These are phyloP conservation scores for Paraphoma chrysanthemicola DNA, from an alignment of 2,329 filamentous ascomycete species.

Conservation along the genomic window DNA sequence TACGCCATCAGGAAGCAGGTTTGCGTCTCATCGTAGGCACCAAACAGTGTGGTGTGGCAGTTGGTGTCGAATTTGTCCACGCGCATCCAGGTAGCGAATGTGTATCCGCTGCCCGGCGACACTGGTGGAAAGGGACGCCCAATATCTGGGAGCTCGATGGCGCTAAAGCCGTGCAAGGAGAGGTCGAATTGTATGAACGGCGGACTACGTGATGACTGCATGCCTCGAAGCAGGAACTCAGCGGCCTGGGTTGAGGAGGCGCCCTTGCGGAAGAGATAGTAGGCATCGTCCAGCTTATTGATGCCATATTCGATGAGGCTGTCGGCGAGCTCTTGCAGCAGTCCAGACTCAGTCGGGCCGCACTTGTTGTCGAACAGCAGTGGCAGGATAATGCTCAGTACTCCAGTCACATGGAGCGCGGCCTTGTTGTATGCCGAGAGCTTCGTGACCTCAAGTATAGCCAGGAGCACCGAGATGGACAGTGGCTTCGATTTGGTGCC, in stretches of 20 bases:
- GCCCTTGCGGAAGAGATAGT: constrained; percentile 72
- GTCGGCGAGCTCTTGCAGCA: constrained; percentile 72
- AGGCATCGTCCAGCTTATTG: constrained; percentile 80
- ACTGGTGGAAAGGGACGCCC: constrained; percentile 84
- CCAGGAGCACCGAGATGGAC: constrained; percentile 45
- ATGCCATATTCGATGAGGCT: constrained; percentile 77
- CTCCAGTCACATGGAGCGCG: constrained; percentile 44
- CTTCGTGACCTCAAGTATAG: constrained; percentile 41
- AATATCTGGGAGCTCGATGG: constrained; percentile 86
- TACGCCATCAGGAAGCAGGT: constrained; percentile 95
- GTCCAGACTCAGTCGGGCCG: constrained; percentile 30
- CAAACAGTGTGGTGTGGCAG: constrained; percentile 93
- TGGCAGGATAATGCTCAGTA: constrained; percentile 44
- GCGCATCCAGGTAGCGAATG: constrained; percentile 86
- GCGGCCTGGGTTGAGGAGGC: constrained; percentile 60
- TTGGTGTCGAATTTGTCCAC: constrained; percentile 85
- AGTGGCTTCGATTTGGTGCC: constrained; percentile 43
- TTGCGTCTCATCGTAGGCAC: constrained; percentile 89
- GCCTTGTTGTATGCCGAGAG: constrained; percentile 49
- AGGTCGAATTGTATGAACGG: constrained; percentile 94
- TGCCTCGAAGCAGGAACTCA: constrained; percentile 75
- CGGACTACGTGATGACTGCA: constrained; percentile 77
- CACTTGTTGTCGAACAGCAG: constrained; percentile 46
- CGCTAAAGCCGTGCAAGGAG: constrained; percentile 84
- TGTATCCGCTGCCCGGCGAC: constrained; percentile 79